Evolutionary conservation across 2,329 filamentous ascomycete genomes (phyloP).

Genomic region (Beauveria asiatica): DNA sequence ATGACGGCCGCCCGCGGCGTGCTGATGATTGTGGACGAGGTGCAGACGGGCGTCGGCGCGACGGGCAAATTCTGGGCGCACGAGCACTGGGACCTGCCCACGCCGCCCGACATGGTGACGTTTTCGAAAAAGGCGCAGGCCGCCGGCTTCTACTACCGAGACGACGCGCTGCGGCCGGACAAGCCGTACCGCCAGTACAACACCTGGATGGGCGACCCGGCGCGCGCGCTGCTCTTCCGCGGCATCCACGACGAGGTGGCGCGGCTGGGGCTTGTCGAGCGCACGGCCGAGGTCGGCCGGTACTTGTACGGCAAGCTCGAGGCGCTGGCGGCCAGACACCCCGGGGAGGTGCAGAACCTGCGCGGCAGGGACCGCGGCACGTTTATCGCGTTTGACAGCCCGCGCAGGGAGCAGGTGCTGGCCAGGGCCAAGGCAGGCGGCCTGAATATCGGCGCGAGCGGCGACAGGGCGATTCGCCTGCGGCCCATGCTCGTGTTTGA

Average conservation of each 20-base stretch:
- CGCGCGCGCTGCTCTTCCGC: conserved; percentile 75
- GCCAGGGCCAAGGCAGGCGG: conserved; percentile 31
- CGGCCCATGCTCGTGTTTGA: conserved; percentile 12
- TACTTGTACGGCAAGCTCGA: conserved; percentile 69
- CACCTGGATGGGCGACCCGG: conserved; percentile 94
- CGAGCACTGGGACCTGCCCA: conserved; percentile 78
- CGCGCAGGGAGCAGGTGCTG: conserved; percentile 70
- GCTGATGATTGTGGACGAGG: conserved; percentile 86
- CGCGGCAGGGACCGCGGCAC: conserved; percentile 82
- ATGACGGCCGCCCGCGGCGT: conserved; percentile 70
- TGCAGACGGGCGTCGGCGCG: conserved; percentile 86
- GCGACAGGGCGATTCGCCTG: conserved; percentile 10
- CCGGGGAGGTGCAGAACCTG: conserved; percentile 71
- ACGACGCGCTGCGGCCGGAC: conserved; percentile 73
- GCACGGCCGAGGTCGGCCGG: conserved; percentile 69
- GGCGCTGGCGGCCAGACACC: conserved; percentile 59
- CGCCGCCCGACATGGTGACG: conserved; percentile 86
- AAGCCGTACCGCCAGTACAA: conserved; percentile 95
- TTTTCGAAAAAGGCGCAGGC: conserved; percentile 95
- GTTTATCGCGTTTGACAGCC: conserved; percentile 87
- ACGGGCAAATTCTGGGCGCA: conserved; percentile 95
- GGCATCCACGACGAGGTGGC: conserved; percentile 77
- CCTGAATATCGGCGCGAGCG: conserved; percentile 10
- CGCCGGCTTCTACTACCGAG: conserved; percentile 83
- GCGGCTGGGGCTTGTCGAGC: conserved; percentile 62